Evolutionary conservation across 2,329 filamentous ascomycete genomes (phyloP).

Genomic region (Salinomyces thailandicus): DNA sequence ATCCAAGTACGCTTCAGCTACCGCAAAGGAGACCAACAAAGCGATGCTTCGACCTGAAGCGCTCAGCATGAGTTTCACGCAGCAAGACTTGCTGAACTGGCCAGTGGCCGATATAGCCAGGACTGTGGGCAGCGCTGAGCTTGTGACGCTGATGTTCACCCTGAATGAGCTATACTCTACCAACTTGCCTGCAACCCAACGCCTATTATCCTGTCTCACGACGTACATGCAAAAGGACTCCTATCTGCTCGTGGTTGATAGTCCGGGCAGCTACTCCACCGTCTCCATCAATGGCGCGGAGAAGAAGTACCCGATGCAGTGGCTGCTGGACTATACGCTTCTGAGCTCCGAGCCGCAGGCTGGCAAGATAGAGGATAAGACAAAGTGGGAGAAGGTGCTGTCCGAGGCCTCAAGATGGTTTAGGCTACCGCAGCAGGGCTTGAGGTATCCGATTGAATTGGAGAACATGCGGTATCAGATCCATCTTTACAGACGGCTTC

Average conservation of each 20-base stretch:
- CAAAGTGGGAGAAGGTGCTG: constrained; percentile 62
- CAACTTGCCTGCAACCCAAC: constrained; percentile 63
- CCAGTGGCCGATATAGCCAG: constrained; percentile 27
- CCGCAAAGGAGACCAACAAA: constrained; percentile 32
- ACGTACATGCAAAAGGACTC: constrained; percentile 47
- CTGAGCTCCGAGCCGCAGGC: constrained; percentile 27
- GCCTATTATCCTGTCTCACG: constrained; percentile 61
- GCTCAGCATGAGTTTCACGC: constrained; percentile 35
- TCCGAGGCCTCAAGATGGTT: constrained; percentile 79
- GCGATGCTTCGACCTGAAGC: constrained; percentile 24
- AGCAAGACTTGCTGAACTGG: constrained; percentile 41
- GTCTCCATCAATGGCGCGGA: constrained; percentile 49
- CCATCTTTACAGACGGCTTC: constrained; percentile 55
- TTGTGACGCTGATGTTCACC: constrained; percentile 85
- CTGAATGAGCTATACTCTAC: constrained; percentile 87
- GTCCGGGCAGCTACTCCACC: constrained; percentile 85
- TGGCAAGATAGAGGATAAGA: constrained; percentile 7
- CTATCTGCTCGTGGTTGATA: constrained; percentile 77
- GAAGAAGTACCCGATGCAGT: constrained; percentile 83
- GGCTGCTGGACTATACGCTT: constrained; percentile 76
- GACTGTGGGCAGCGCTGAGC: constrained; percentile 22
- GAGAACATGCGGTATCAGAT: constrained; percentile 96
- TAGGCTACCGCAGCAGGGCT: constrained; percentile 45
- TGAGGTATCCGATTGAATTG: constrained; percentile 72
- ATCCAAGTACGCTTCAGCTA: constrained; percentile 39